Conservation (phyloP, 1,139 yeast genomes). For the Yamadazyma sp. region DNA sequence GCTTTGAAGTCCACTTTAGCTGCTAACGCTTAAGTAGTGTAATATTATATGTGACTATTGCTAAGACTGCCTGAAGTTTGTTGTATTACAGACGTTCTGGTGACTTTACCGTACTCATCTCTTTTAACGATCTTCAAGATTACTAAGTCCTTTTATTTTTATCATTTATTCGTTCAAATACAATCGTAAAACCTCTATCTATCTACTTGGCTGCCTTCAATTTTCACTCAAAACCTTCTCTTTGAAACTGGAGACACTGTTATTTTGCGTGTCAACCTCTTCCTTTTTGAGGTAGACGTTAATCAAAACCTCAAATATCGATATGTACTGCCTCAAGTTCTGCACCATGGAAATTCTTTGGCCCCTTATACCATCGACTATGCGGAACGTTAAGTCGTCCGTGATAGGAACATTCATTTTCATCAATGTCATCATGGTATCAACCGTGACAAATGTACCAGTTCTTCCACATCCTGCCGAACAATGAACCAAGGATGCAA, state of each 20-base stretch:
- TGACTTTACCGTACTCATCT: no score
- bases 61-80: no score
- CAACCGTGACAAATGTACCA: conserved; percentile 80
- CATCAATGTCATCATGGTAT: conserved; percentile 50
- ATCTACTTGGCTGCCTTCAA: not conserved
- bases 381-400: conserved; percentile 31
- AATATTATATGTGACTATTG: not conserved
- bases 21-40: conserved; percentile 41
- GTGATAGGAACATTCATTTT: conserved; percentile 11
- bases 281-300: conserved; percentile 16
- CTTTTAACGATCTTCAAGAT: no score
- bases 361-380: conserved; percentile 61
- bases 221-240: not conserved
- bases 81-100: not conserved
- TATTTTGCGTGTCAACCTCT: not conserved
- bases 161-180: conserved; percentile 1
- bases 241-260: not conserved
- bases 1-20: conserved; percentile 73
- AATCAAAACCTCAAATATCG: conserved; percentile 60
- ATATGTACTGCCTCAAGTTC: conserved; percentile 67
- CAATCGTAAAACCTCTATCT: not conserved
- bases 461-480: conserved; percentile 94
- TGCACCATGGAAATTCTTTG: conserved; percentile 87
- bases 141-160: no score
- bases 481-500: conserved; percentile 72